Evolutionary conservation across 148 eudicot species (phyloP).

Genomic region (Bassia scoparia): DNA sequence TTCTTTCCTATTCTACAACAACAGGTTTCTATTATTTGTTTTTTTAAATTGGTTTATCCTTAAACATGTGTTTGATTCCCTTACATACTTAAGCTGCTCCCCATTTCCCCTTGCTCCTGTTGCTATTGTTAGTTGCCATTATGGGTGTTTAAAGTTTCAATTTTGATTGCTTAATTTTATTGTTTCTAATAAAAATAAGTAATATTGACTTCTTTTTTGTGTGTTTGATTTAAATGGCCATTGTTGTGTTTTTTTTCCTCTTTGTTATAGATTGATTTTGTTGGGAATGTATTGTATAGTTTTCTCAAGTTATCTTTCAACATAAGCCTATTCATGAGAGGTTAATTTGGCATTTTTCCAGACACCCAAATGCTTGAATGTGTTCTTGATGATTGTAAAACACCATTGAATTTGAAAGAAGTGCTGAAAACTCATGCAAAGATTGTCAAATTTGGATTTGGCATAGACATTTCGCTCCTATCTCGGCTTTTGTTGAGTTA

Average conservation of each 20-base stretch:
- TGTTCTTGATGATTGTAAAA: conserved; percentile 44
- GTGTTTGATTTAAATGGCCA: not conserved
- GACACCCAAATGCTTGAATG: conserved; percentile 38
- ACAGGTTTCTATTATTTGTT: too few relatives aligned
- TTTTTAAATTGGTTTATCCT: too few relatives aligned
- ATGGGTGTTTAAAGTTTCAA: too few relatives aligned
- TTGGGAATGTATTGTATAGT: not conserved
- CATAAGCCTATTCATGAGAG: not conserved
- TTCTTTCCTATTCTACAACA: too few relatives aligned
- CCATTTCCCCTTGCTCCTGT: not conserved
- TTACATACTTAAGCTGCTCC: too few relatives aligned
- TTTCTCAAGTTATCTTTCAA: not conserved
- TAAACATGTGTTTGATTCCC: too few relatives aligned
- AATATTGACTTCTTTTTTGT: not conserved
- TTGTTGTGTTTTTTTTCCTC: not conserved
- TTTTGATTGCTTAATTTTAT: too few relatives aligned
- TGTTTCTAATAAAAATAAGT: not conserved
- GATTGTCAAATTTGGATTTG: conserved; percentile 56
- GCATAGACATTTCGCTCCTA: conserved; percentile 33
- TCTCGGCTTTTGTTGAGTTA: conserved; percentile 35
- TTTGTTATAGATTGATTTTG: not conserved
- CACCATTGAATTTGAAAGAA: conserved; percentile 28
- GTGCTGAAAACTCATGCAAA: conserved; percentile 34
- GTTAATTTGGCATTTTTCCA: conserved; percentile 20
- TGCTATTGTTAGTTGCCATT: too few relatives aligned